phyloP scores from a whole-genome alignment of 495 filamentous ascomycete species.

The Aspergillus haitiensis region DNA sequence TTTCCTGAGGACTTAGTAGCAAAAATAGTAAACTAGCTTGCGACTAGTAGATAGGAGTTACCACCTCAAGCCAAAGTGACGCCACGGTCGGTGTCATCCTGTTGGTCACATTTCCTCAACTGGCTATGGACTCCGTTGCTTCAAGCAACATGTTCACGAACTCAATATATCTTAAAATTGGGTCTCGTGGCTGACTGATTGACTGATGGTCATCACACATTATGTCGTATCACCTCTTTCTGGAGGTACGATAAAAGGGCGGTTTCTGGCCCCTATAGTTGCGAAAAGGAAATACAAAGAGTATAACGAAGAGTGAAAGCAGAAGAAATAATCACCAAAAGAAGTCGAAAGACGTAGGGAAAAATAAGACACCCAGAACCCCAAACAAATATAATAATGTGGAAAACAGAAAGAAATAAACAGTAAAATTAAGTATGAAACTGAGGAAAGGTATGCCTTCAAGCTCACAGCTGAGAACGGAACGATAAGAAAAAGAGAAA shows the following conservation, averaged over 20 bases:
- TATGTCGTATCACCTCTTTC: slow-evolving; percentile 27
- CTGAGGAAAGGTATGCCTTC: neutral
- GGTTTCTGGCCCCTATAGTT: slow-evolving; percentile 8
- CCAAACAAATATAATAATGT: neutral
- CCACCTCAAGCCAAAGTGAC: slow-evolving; percentile 1
- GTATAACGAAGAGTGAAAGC: neutral
- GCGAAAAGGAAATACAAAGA: neutral
- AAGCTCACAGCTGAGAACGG: too few relatives aligned
- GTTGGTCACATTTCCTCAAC: slow-evolving; percentile 2
- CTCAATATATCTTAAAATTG: slow-evolving; percentile 25
- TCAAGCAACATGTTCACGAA: slow-evolving; percentile 19
- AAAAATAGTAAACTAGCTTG: slow-evolving; percentile 15
- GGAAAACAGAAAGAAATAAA: slow-evolving; percentile 14
- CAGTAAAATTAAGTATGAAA: slow-evolving; percentile 18
- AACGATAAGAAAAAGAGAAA: neutral
- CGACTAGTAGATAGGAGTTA: slow-evolving; percentile 13
- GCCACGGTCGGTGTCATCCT: slow-evolving; percentile 2
- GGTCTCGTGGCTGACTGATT: slow-evolving; percentile 22
- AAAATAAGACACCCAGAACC: slow-evolving; percentile 5
- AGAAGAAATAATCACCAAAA: slow-evolving; percentile 8
- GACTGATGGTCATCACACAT: slow-evolving; percentile 32
- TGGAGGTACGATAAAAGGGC: slow-evolving; percentile 13
- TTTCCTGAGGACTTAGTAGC: slow-evolving; percentile 21
- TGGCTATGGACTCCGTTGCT: slow-evolving; percentile 1
- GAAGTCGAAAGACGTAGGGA: slow-evolving; percentile 1